phyloP scores from a whole-genome alignment of 768 basidiomycete genomes.

The Multifurca ochricompacta region DNA sequence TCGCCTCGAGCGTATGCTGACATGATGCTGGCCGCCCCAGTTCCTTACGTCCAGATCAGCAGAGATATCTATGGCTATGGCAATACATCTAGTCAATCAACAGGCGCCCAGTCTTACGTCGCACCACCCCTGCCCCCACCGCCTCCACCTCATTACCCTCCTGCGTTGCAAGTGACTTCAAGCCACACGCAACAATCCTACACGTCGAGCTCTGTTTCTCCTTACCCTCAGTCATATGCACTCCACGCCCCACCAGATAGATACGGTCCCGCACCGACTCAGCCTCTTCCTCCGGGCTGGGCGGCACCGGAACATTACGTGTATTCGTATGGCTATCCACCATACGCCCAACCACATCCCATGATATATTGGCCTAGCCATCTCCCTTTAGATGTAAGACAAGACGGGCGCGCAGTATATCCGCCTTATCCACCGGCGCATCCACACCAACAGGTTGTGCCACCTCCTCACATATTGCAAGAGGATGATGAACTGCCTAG shows the following conservation, averaged over 20 bases:
- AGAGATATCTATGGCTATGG: slow-evolving; percentile 18
- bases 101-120: slow-evolving; percentile 1
- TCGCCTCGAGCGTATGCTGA: slow-evolving; percentile 15
- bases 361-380: slow-evolving; percentile 34
- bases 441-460: slow-evolving; percentile 3
- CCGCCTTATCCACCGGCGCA: slow-evolving; percentile 15
- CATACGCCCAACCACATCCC: slow-evolving; percentile 24
- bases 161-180: slow-evolving; percentile 15
- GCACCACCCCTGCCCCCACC: slow-evolving; percentile 8
- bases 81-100: slow-evolving; percentile 3
- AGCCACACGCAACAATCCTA: slow-evolving; percentile 16
- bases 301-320: slow-evolving; percentile 25
- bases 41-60: slow-evolving; percentile 15
- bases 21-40: slow-evolving; percentile 12
- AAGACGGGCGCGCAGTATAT: slow-evolving; percentile 7
- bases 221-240: slow-evolving; percentile 20
- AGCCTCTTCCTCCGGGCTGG: slow-evolving; percentile 20
- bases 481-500: slow-evolving; percentile 1
- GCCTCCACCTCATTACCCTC: slow-evolving; percentile 6
- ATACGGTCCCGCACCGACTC: slow-evolving; percentile 13
- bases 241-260: slow-evolving; percentile 16
- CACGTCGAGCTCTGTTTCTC: slow-evolving; percentile 19
- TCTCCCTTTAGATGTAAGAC: slow-evolving; percentile 9
- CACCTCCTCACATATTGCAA: not conserved
- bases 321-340: slow-evolving; percentile 25